Evolutionary conservation across 306 rosid species (phyloP).

Genomic region (Quercus mongolica): DNA sequence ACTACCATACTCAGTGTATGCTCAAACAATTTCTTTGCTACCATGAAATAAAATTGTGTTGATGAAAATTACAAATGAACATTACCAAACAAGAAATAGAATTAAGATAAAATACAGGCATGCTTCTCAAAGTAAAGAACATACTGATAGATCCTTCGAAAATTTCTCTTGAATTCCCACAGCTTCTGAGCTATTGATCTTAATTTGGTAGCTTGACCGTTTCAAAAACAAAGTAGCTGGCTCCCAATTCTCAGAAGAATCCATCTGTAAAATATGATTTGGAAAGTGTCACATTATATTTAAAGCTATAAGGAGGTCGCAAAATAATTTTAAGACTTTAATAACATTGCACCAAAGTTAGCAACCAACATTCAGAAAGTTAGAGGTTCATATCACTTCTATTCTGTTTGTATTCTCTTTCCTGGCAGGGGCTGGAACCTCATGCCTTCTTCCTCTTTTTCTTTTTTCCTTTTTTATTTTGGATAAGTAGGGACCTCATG

Average conservation of each 20-base stretch:
- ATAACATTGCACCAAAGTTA: not conserved
- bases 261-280: conserved; percentile 46
- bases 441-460: no score
- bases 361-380: not conserved
- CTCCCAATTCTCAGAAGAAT: conserved; percentile 89
- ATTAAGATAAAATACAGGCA: not conserved
- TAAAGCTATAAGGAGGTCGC: not conserved
- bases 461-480: no score
- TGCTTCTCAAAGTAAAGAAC: conserved; percentile 19
- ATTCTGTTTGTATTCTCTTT: not conserved
- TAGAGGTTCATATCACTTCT: not conserved
- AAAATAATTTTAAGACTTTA: not conserved
- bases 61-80: not conserved
- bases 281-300: conserved; percentile 12
- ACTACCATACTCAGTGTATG: not conserved
- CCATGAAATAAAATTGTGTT: no score
- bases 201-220: conserved; percentile 73
- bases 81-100: not conserved
- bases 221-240: conserved; percentile 60
- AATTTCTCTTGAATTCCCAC: conserved; percentile 58
- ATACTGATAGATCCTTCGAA: conserved; percentile 86
- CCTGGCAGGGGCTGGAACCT: not conserved
- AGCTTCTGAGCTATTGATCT: conserved; percentile 50
- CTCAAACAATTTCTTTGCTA: not conserved
- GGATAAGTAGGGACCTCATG: no score